Evolutionary conservation across 163 green algal genomes (phyloP), one percentile per base, ranked within the genome.

Genomic region (Smithsoniella earleae): DNA sequence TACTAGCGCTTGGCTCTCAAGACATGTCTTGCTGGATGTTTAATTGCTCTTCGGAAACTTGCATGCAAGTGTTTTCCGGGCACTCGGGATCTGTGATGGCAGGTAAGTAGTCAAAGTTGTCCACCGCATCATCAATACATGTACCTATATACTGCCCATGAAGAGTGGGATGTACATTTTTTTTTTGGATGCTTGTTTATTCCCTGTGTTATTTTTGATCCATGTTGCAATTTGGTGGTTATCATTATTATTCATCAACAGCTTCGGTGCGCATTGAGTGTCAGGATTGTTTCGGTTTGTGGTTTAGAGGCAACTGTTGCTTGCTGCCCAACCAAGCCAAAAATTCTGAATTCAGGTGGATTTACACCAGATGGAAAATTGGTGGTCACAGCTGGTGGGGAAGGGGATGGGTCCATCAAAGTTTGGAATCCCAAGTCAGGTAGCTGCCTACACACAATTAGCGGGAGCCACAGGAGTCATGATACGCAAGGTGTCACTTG

Each of bases 21-120:
- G 94, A 98, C 83, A 96, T 91, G 80, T 92, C 86, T 1, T 76
- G 82, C 22, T 98, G 91, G 91, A 98, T 98, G 92, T 98, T 92
- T 91, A 89, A 92, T 52, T 91, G 88, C 25, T 66, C 82, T 30
- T 89, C 77, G 20, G 93, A 87, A 3, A 76, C 62, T 5, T 93
- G 83, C 79, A 97, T 98, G 93, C 84, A 91, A 83, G 87, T 96
- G 62, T 95, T 98, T 66, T 79, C 83, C 16, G 94, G 94, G 0
- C 94, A 98, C 79, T 81, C 74, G 33, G 91, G 86, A 2, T 49
- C 84, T 1, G 94, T 98, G 31, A 85, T 79, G 0, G 94, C 86
- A 55, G 94, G 94, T 36, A 54, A 16, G 16, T 16, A 16, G 18
- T 54, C 43, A n/a, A n/a, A n/a, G n/a, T n/a, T n/a, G n/a, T n/a